Conservation (phyloP, 768 basidiomycete genomes). For the Termitomyces sp. region DNA sequence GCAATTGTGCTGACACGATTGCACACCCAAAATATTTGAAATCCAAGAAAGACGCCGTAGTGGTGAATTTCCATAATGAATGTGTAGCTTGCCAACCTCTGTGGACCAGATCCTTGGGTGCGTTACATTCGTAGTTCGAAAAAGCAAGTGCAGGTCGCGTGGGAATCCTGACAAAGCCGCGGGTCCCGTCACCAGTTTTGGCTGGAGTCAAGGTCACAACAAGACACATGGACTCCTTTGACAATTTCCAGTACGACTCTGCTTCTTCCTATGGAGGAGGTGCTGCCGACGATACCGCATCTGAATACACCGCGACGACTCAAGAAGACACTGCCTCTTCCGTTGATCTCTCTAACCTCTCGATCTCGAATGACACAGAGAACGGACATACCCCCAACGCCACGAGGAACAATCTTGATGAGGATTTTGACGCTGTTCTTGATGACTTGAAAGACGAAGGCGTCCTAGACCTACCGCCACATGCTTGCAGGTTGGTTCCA, state of each 20-base stretch:
- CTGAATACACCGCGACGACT: constrained; percentile 73
- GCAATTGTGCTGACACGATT: background rate
- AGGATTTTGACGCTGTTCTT: constrained; percentile 86
- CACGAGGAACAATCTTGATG: constrained; percentile 45
- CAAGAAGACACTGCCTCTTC: constrained; percentile 45
- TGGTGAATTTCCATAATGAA: background rate
- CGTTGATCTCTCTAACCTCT: constrained; percentile 64
- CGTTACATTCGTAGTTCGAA: too few species aligned
- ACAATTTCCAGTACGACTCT: constrained; percentile 83
- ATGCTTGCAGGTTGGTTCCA: constrained; percentile 85
- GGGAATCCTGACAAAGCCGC: constrained; percentile 5
- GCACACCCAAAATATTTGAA: background rate
- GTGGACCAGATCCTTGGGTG: background rate
- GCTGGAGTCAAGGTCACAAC: constrained; percentile 12
- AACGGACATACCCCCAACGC: constrained; percentile 35
- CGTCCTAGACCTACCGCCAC: constrained; percentile 76
- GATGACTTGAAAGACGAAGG: constrained; percentile 86
- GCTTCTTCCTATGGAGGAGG: constrained; percentile 78
- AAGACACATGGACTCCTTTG: constrained; percentile 69
- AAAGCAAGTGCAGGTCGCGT: background rate
- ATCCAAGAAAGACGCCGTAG: background rate
- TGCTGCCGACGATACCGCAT: constrained; percentile 75
- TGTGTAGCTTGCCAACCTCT: background rate
- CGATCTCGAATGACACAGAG: constrained; percentile 51
- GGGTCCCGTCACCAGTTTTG: constrained; percentile 1